Evolutionary conservation across 169 alveolate genomes (phyloP).

Genomic region (Babesia ovata): DNA sequence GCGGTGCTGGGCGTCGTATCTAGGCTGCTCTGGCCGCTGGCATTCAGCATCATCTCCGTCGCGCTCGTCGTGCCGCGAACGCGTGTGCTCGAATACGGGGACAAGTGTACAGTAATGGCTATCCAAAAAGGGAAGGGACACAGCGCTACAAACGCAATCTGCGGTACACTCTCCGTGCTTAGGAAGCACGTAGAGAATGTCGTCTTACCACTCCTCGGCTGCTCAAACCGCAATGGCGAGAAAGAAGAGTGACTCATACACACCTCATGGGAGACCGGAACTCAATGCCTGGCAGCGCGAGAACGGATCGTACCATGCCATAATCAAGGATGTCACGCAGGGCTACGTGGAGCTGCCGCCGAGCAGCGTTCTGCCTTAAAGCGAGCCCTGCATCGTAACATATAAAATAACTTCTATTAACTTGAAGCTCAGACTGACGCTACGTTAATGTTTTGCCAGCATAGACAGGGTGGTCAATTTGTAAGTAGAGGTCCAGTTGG

Average conservation of each 20-base stretch:
- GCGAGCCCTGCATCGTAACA: no score
- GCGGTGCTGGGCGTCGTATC: constrained; percentile 25
- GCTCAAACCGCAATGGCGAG: no score
- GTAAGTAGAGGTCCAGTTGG: no score
- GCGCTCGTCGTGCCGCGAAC: constrained; percentile 45
- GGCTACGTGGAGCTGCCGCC: no score
- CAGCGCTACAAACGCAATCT: constrained; percentile 43
- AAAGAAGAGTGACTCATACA: no score
- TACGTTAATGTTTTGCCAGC: background rate
- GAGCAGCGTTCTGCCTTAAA: no score
- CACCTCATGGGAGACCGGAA: no score
- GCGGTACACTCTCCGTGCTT: background rate
- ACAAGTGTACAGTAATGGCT: constrained; percentile 28
- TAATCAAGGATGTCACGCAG: no score
- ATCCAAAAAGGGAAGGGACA: constrained; percentile 12
- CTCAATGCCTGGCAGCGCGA: no score
- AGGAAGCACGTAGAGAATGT: background rate
- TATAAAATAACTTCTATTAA: no score
- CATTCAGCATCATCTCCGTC: constrained; percentile 44
- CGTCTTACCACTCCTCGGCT: background rate
- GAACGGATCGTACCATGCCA: no score
- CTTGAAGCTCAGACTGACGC: no score
- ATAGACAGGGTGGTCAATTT: background rate
- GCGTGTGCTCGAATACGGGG: constrained; percentile 22
- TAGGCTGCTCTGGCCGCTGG: constrained; percentile 52